phyloP scores from a whole-genome alignment of 2,329 filamentous ascomycete species.

The Fusarium coffeatum region DNA sequence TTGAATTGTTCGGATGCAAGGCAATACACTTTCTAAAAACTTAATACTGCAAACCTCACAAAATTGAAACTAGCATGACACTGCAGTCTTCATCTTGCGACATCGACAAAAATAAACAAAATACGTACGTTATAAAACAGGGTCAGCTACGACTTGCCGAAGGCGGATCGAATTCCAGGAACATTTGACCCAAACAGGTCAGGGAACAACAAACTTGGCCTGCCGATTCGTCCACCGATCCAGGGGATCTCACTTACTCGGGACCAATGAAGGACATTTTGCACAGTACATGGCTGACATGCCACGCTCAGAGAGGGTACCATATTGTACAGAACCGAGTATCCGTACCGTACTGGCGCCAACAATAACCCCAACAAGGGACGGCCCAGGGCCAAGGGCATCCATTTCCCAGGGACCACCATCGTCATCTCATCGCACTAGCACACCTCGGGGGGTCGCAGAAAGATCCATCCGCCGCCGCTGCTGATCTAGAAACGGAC shows the following conservation, averaged over 20 bases:
- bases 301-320: conserved; percentile 15
- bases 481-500: conserved; percentile 49
- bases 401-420: conserved; percentile 32
- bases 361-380: conserved; percentile 24
- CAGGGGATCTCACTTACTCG: conserved; percentile 26
- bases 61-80: not conserved
- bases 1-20: not conserved
- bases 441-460: conserved; percentile 27
- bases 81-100: not conserved
- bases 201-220: conserved; percentile 38
- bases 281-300: conserved; percentile 14
- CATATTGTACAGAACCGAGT: not conserved
- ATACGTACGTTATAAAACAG: conserved; percentile 4
- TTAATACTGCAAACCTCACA: not conserved
- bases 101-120: conserved; percentile 22
- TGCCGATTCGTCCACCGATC: conserved; percentile 33
- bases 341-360: not conserved
- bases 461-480: conserved; percentile 43
- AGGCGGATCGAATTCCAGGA: conserved; percentile 35
- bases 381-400: conserved; percentile 20
- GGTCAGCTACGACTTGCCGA: conserved; percentile 32
- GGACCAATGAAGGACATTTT: conserved; percentile 25
- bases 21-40: not conserved
- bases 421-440: conserved; percentile 31
- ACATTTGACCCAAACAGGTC: conserved; percentile 39